Evolutionary conservation across 2,329 filamentous ascomycete species (phyloP), one percentile per base, ranked within the genome.

Genomic region (Aspergillus fischeri): DNA sequence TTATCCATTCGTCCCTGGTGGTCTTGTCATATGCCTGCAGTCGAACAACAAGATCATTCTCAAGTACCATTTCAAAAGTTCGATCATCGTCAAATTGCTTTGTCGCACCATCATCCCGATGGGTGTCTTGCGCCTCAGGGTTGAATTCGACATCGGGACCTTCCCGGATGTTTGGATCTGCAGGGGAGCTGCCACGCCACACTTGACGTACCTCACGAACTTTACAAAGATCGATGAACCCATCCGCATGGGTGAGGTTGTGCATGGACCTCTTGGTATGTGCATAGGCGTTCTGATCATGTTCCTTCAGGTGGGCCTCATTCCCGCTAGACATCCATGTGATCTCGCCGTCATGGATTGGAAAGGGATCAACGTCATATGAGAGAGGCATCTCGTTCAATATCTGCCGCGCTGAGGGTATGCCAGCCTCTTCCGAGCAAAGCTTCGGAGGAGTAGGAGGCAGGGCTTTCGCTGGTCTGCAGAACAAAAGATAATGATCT

Each of bases 401-500:
- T 47, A 87, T 81, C 53, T 85, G 75, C 52, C 78, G 76, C 6
- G 81, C 76, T 41, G 78, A 79, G 2, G 86, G 85, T 14, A 86
- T 73, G 49, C 73, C 73, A 1, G 75, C 71, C 1, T 76, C 75
- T 11, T 69, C 67, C 17, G 73, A 75, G 6, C 76, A 76, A 49
- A 85, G 71, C 57, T 77, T 81, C 2, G 85, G 85, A 24, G 83
- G 83, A 32, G 83, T 79, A 3, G 86, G 85, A 7, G 86, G 83
- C 10, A 79, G 76, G 1, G 83, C 82, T 65, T 81, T 83, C 2
- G 83, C 79, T 10, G 86, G 86, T 53, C 80, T 79, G 57, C 82
- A 82, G 71, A 88, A 89, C 51, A 85, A 76, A 5, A 89, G 72
- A 58, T 81, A 85, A 59, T 86, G 83, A 63, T 88, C 83, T 60